phyloP scores from a whole-genome alignment of 345 rosid genomes.

The Cardamine chenopodiifolia region DNA sequence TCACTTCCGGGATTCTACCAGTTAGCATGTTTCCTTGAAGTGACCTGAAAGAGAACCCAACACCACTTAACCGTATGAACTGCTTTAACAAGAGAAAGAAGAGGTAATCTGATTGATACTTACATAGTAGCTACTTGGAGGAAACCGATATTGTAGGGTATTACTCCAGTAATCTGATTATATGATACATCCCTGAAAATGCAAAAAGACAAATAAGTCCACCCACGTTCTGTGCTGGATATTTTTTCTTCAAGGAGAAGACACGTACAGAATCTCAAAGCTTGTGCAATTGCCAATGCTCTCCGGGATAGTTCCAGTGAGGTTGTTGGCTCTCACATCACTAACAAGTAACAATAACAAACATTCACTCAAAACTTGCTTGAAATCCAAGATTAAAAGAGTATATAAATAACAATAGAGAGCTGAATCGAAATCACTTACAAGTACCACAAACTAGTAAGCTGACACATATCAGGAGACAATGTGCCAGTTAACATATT shows the following conservation, averaged over 20 bases:
- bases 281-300: constrained; percentile 96
- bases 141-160: constrained; percentile 92
- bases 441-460: constrained; percentile 96
- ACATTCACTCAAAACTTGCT: neutral
- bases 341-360: constrained; percentile 47
- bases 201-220: neutral
- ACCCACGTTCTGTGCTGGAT: too few species aligned
- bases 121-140: constrained; percentile 97
- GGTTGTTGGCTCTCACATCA: constrained; percentile 90
- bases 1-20: constrained; percentile 83
- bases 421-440: constrained; percentile 45
- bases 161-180: constrained; percentile 75
- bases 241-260: neutral
- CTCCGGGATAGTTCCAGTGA: constrained; percentile 78
- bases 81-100: neutral
- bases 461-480: constrained; percentile 91
- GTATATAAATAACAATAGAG: neutral
- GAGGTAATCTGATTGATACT: constrained; percentile 22
- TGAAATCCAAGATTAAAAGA: neutral
- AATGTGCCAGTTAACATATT: constrained; percentile 79
- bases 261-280: constrained; percentile 85
- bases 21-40: constrained; percentile 82
- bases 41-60: constrained; percentile 54
- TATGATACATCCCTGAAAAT: constrained; percentile 77
- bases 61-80: neutral